Conservation (phyloP, 2,329 filamentous ascomycete species). For the Dothistroma septosporum region DNA sequence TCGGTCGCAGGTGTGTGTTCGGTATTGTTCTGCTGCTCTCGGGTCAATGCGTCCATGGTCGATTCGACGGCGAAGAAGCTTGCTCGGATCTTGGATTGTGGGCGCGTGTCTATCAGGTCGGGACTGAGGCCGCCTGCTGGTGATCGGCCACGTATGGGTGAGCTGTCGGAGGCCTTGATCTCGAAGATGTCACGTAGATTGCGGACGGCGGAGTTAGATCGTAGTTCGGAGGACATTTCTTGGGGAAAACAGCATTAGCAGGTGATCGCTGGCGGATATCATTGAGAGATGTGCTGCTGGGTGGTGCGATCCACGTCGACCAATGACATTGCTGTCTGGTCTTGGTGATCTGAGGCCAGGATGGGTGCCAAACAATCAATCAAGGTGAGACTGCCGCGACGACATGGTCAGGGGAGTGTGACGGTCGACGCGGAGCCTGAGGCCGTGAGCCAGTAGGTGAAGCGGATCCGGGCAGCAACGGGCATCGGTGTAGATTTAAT, state of each 20-base stretch:
- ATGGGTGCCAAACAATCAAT: not conserved
- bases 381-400: slow-evolving; percentile 6
- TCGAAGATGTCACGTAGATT: slow-evolving; percentile 50
- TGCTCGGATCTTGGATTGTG: slow-evolving; percentile 44
- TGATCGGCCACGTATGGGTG: slow-evolving; percentile 41
- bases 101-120: slow-evolving; percentile 18
- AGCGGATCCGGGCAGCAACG: not conserved
- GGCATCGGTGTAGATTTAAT: not conserved
- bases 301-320: not conserved
- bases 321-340: not conserved
- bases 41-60: slow-evolving; percentile 14
- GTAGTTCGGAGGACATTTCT: slow-evolving; percentile 45
- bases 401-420: slow-evolving; percentile 3
- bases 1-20: slow-evolving; percentile 8
- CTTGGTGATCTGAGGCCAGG: slow-evolving; percentile 1
- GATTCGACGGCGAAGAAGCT: slow-evolving; percentile 48
- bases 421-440: not conserved
- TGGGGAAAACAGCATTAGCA: slow-evolving; percentile 17
- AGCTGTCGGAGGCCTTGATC: slow-evolving; percentile 35
- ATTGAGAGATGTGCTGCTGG: not conserved
- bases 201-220: slow-evolving; percentile 42
- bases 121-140: slow-evolving; percentile 34
- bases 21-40: slow-evolving; percentile 9
- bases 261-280: slow-evolving; percentile 7
- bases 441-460: not conserved